Percentiles rank a stretch among this genome's conserved stretches.
Conservation (phyloP, 1,139 yeast genomes). For the Martiniozyma asiatica region DNA sequence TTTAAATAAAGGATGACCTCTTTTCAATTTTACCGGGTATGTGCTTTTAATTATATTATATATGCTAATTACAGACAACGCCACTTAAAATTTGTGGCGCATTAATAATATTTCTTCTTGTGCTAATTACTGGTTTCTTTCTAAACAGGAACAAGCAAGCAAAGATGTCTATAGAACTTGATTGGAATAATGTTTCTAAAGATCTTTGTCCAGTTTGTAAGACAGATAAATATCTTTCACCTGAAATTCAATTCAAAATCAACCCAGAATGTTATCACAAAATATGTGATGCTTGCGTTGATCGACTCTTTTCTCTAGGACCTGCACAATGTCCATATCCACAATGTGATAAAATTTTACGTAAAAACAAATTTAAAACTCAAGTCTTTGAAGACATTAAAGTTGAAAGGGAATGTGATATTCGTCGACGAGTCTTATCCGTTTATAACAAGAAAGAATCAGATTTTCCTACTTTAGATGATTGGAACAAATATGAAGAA, state of each 20-base stretch:
- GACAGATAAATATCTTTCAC: slow-evolving; percentile 86
- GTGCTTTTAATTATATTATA: too few relatives aligned
- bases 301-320: slow-evolving; percentile 82
- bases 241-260: slow-evolving; percentile 83
- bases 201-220: slow-evolving; percentile 98
- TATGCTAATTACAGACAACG: too few relatives aligned
- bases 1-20: too few relatives aligned
- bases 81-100: too few relatives aligned
- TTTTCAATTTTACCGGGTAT: too few relatives aligned
- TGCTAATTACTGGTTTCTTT: too few relatives aligned
- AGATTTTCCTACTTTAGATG: slow-evolving; percentile 51
- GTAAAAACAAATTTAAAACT: slow-evolving; percentile 82
- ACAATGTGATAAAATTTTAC: slow-evolving; percentile 72
- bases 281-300: slow-evolving; percentile 95
- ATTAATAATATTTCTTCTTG: too few relatives aligned
- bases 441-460: slow-evolving; percentile 74
- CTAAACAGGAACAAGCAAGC: too few relatives aligned
- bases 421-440: slow-evolving; percentile 62
- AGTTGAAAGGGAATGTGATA: slow-evolving; percentile 88
- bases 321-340: slow-evolving; percentile 97
- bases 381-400: slow-evolving; percentile 84
- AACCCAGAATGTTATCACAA: slow-evolving; percentile 97
- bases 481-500: slow-evolving; percentile 70
- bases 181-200: slow-evolving; percentile 26
- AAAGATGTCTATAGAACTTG: slow-evolving; percentile 13